These are phyloP conservation scores for Phaffia australis DNA, from an alignment of 768 basidiomycete genomes.

Conservation along the genomic window DNA sequence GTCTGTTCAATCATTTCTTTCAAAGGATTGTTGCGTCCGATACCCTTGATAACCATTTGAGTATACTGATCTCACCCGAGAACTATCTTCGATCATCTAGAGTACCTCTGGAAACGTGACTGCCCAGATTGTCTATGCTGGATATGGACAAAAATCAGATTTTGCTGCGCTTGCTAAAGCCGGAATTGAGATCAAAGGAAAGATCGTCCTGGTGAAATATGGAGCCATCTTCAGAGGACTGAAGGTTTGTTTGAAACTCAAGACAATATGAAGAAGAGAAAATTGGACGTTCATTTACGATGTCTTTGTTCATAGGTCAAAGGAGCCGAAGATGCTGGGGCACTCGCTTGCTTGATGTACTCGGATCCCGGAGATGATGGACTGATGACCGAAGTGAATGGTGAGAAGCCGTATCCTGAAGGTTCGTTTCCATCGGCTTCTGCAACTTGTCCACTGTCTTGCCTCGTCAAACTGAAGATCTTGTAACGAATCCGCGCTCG, in stretches of 20 bases:
- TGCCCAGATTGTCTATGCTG: conserved; percentile 51
- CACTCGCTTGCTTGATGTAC: conserved; percentile 60
- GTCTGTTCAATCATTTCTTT: background rate
- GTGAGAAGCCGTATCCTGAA: conserved; percentile 48
- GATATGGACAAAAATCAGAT: conserved; percentile 67
- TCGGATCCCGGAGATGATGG: conserved; percentile 80
- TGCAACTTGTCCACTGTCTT: background rate
- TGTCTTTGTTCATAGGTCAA: conserved; percentile 47
- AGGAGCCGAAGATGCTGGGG: conserved; percentile 72
- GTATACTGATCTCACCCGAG: background rate
- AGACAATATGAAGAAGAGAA: conserved; percentile 37
- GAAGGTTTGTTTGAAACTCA: conserved; percentile 41
- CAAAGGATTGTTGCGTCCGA: background rate
- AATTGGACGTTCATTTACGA: background rate
- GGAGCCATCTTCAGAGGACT: conserved; percentile 65
- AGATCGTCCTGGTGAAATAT: conserved; percentile 59
- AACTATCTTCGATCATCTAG: conserved; percentile 56
- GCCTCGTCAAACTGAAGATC: background rate
- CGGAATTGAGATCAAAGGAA: conserved; percentile 64
- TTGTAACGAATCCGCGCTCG: conserved; percentile 42
- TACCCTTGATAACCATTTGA: background rate
- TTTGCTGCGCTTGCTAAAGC: conserved; percentile 53
- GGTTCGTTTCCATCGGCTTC: background rate
- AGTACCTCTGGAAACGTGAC: conserved; percentile 56
- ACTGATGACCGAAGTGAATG: conserved; percentile 60